Evolutionary conservation across 1,284 basidiomycete species (phyloP), one percentile per base, ranked within the genome.

Genomic region (Melampsora larici-populina): DNA sequence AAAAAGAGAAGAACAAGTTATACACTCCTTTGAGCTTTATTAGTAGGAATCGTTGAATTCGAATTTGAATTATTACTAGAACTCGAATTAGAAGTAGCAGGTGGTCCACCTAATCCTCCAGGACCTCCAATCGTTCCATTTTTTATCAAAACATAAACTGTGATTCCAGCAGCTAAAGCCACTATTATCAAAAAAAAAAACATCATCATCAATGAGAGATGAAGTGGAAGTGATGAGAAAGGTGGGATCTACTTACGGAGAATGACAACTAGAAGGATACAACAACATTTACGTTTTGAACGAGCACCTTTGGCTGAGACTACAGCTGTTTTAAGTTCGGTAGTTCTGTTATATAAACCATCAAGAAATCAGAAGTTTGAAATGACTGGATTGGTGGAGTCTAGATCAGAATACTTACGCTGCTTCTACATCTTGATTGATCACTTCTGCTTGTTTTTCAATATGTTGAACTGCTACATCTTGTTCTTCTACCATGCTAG

Each of bases 401-500:
- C 21, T 21, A 17, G 49, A 73, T 29, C 21, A 49, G 5, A 33
- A 33, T 4, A 67, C 75, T 70, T 49, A 70, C 75, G 69, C 76
- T 24, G 62, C 71, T 58, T 78, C 69, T 15, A 78, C 36, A 43
- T 78, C 76, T 29, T 73, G 76, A 26, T 62, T 48, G 24, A 63
- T 68, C 18, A 33, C 58, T 46, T 78, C 76, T 7, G 76, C 76
- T 48, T 78, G 51, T 55, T 70, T 78, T 36, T 78, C 76, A 31
- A 78, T 63, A 33, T 71, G 69, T 33, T 78, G 69, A 0, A 78
- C 62, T 11, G 67, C 60, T 26, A 71, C 76, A 31, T 78, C 76
- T 71, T 78, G 76, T 43, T 78, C 69, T 48, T 78, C 68, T 13
- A 78, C 76, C 62, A 78, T 75, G 4, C 65, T 75, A 8, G 73